Evolutionary conservation across 2,329 filamentous ascomycete genomes (phyloP).

Genomic region (Penicillium verrucosum): DNA sequence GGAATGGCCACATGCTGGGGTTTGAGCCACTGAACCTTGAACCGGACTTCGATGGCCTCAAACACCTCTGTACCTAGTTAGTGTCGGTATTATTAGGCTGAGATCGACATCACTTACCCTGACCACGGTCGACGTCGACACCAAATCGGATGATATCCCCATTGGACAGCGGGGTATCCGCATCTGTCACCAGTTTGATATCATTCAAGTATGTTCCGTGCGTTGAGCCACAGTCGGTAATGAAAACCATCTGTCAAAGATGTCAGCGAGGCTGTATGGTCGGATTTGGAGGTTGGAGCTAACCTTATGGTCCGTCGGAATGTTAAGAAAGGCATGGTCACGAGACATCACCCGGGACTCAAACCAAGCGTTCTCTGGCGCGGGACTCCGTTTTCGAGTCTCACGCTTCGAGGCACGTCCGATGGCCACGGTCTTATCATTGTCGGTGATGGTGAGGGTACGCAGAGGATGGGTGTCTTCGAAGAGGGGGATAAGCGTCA

Average conservation of each 20-base stretch:
- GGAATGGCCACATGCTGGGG: constrained; percentile 13
- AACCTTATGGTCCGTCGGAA: constrained; percentile 30
- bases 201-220: constrained; percentile 60
- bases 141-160: constrained; percentile 47
- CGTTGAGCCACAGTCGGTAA: constrained; percentile 58
- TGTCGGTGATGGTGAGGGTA: constrained; percentile 31
- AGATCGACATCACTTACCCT: constrained; percentile 31
- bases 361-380: constrained; percentile 43
- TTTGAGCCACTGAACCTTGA: constrained; percentile 31
- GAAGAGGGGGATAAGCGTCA: constrained; percentile 32
- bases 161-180: constrained; percentile 39
- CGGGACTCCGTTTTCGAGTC: constrained; percentile 35
- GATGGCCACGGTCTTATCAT: constrained; percentile 32
- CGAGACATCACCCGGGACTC: constrained; percentile 49
- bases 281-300: background rate
- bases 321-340: constrained; percentile 41
- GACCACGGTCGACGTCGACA: constrained; percentile 48
- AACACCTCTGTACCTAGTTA: constrained; percentile 25
- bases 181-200: constrained; percentile 37
- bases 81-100: background rate
- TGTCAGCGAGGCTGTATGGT: constrained; percentile 12
- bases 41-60: constrained; percentile 33
- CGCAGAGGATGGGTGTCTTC: constrained; percentile 23
- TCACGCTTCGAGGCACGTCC: constrained; percentile 44
- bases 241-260: constrained; percentile 40